phyloP scores from a whole-genome alignment of 164 flowering plant species.

The Stephania yunnanensis region DNA sequence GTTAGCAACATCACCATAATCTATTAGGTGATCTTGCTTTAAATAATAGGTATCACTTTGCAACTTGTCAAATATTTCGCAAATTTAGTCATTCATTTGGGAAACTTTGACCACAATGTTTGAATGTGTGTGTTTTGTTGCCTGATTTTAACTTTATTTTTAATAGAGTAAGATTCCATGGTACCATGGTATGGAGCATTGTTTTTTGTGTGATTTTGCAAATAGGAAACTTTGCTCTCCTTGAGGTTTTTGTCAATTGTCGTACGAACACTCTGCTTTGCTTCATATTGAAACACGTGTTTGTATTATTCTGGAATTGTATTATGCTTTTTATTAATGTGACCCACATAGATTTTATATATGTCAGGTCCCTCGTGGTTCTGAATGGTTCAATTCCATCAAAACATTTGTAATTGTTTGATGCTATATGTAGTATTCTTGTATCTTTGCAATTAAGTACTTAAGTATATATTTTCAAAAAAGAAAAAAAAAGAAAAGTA shows the following conservation, averaged over 20 bases:
- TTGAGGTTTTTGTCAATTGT: neutral
- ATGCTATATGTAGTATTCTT: too few relatives aligned
- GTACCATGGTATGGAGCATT: neutral
- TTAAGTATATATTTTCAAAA: too few relatives aligned
- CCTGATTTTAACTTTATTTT: too few relatives aligned
- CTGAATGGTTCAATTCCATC: neutral
- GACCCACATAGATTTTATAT: neutral
- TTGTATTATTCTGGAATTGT: neutral
- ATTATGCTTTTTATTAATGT: neutral
- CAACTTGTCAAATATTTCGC: neutral
- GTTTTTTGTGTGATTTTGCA: neutral
- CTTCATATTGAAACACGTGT: neutral
- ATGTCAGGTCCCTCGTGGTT: neutral
- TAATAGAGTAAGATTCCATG: neutral
- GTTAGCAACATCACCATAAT: neutral
- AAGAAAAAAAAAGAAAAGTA: neutral
- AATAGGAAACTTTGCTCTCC: neutral
- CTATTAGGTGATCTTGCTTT: neutral
- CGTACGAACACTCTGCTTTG: neutral
- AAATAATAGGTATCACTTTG: neutral
- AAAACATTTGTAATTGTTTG: too few relatives aligned
- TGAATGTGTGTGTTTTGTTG: too few relatives aligned
- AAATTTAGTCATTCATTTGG: neutral
- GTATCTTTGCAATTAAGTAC: neutral
- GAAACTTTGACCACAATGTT: neutral